Evolutionary conservation across 1,139 yeast genomes (phyloP), one percentile per base, ranked within the genome.

Genomic region (Saccharomyces hybrid): DNA sequence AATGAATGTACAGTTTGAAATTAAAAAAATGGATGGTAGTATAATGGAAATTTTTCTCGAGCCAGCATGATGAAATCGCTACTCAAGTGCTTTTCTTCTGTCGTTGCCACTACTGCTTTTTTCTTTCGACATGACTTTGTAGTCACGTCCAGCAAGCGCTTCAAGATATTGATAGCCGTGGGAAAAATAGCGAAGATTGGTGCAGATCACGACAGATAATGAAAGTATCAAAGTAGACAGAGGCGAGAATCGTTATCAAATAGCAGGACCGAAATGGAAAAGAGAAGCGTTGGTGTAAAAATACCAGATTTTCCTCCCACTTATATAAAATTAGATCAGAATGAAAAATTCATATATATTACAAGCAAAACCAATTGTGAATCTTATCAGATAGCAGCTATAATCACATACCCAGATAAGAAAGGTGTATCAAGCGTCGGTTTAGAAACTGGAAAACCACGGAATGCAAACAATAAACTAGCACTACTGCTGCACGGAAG

Each of bases 401-500:
- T 73, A 23, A 53, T 72, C n/a, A 63, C 73, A 1, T 56, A 59
- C 6, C 75, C 75, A 0, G 60, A 63, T 4, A 38, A 4, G 25
- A 4, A 3, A 16, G 25, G 11, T 38, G 8, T 38, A 1, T 9
- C 25, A 6, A 38, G 2, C 1, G 13, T 4, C 7, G 8, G 4
- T 38, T 9, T 38, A 38, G 44, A 38, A 9, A 8, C 9, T 38
- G 44, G 44, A 16, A 20, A 16, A 38, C 4, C 3, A 8, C 26
- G 1, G 3, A 5, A 5, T 13, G 13, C 11, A 13, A 3, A 11
- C 25, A 38, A 76, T 48, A 66, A 69, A 38, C 68, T 78, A 23
- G 81, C 79, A 0, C 63, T 83, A 3, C 59, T 83, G 9, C 60
- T 76, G 20, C 97, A 91, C 66, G 98, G 97, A 2, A 86, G 82